Evolutionary conservation across 306 rosid species (phyloP).

Genomic region (Arachis hypogaea): DNA sequence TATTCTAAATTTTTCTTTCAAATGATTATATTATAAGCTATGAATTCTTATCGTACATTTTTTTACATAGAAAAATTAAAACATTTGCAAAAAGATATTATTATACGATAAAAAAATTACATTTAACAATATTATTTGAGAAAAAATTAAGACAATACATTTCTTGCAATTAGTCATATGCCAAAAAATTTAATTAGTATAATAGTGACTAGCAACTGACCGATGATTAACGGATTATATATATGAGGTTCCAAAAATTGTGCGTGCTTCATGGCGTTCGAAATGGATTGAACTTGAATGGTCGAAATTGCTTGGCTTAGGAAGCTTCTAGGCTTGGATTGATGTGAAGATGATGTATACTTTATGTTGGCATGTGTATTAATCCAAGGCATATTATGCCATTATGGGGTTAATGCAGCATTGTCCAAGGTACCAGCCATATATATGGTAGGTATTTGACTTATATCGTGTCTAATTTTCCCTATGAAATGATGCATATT

Average conservation of each 20-base stretch:
- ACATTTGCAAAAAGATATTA: too few species aligned
- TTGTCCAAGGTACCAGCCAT: conserved; percentile 38
- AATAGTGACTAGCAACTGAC: background rate
- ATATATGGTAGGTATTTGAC: conserved; percentile 38
- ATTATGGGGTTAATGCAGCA: conserved; percentile 30
- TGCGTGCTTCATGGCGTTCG: conserved; percentile 14
- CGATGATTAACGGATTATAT: background rate
- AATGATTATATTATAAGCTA: too few species aligned
- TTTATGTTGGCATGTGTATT: background rate
- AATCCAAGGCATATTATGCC: conserved; percentile 3
- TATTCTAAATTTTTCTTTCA: too few species aligned
- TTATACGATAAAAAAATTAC: too few species aligned
- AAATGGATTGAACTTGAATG: conserved; percentile 22
- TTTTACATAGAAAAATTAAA: too few species aligned
- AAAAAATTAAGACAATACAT: too few species aligned
- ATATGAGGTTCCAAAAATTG: conserved; percentile 12
- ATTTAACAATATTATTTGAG: too few species aligned
- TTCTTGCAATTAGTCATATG: background rate
- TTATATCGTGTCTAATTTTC: conserved; percentile 21
- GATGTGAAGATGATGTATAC: conserved; percentile 1
- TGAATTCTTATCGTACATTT: too few species aligned
- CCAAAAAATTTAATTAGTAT: conserved; percentile 14
- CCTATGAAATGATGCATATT: conserved; percentile 20
- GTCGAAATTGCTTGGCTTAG: conserved; percentile 22
- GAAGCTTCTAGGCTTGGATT: conserved; percentile 28